A percentile compares a stretch with the other conserved stretches of the same genome.
phyloP scores from a whole-genome alignment of 2,329 filamentous ascomycete species.

The Chaetomium globosum region DNA sequence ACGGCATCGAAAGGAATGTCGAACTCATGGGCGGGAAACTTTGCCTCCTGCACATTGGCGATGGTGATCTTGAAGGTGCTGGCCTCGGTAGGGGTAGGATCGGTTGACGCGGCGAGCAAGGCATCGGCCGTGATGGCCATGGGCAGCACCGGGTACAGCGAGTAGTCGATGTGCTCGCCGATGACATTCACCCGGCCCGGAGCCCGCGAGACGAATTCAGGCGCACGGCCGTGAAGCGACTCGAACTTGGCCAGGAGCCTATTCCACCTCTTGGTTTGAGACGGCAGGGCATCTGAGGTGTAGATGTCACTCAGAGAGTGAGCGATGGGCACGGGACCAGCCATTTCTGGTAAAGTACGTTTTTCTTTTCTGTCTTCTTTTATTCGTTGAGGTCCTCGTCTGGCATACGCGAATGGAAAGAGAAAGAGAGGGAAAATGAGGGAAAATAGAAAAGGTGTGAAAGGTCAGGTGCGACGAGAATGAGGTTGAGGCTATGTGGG shows the following conservation, averaged over 20 bases:
- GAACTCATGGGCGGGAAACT: constrained; percentile 77
- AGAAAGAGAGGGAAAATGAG: not conserved
- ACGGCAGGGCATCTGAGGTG: constrained; percentile 67
- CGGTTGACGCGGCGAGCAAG: constrained; percentile 73
- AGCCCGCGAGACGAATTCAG: constrained; percentile 83
- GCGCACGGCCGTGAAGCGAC: constrained; percentile 66
- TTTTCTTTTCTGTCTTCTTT: not conserved
- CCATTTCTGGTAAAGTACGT: constrained; percentile 47
- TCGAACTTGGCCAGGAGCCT: constrained; percentile 72
- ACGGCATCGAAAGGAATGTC: constrained; percentile 66
- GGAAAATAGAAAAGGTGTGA: not conserved
- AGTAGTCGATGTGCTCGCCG: constrained; percentile 99
- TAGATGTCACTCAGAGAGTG: constrained; percentile 81
- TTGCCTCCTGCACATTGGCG: constrained; percentile 73
- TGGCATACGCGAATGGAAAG: not conserved
- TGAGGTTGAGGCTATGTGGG: not conserved
- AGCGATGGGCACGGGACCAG: constrained; percentile 70
- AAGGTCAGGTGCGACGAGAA: not conserved
- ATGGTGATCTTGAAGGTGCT: constrained; percentile 71
- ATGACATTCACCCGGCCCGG: constrained; percentile 97
- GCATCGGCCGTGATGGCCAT: constrained; percentile 94
- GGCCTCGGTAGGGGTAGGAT: constrained; percentile 50
- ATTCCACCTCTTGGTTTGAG: constrained; percentile 75
- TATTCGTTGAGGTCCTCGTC: too few species aligned
- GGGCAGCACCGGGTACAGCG: constrained; percentile 90